These are phyloP conservation scores for Batkoa obscura DNA, from an alignment of 371 early-diverging fungal species.

Conservation along the genomic window DNA sequence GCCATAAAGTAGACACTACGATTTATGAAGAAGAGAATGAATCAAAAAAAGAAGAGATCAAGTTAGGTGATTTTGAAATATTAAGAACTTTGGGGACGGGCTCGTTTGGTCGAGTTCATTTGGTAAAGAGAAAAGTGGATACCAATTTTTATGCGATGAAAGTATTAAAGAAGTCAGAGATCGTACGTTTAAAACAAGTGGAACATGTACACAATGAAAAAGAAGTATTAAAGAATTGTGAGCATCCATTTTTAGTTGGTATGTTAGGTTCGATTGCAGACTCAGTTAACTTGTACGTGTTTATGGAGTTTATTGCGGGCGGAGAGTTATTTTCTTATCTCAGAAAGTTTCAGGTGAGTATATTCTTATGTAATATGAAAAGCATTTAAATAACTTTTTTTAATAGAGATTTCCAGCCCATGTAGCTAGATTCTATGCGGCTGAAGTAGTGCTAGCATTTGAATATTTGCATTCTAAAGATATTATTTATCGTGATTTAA, in stretches of 20 bases:
- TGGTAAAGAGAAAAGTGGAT: constrained; percentile 55
- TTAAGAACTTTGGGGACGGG: constrained; percentile 87
- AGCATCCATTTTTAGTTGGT: constrained; percentile 88
- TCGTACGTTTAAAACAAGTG: constrained; percentile 88
- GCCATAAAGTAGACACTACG: no score
- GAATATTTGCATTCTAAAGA: constrained; percentile 81
- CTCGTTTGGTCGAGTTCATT: constrained; percentile 95
- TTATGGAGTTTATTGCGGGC: constrained; percentile 87
- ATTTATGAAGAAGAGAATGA: no score
- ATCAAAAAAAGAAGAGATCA: no score
- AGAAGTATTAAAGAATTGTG: constrained; percentile 65
- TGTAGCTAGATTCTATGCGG: constrained; percentile 67
- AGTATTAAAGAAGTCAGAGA: constrained; percentile 82
- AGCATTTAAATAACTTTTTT: no score
- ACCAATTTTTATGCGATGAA: constrained; percentile 91
- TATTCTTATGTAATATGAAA: no score
- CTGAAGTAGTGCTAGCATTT: constrained; percentile 51
- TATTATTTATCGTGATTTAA: constrained; percentile 87
- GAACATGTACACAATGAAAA: constrained; percentile 96
- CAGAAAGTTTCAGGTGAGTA: constrained; percentile 42
- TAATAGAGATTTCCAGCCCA: constrained; percentile 64
- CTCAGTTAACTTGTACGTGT: constrained; percentile 60
- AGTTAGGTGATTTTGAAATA: constrained; percentile 34
- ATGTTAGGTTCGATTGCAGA: constrained; percentile 85
- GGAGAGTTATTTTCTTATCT: constrained; percentile 84